Percentiles rank a stretch among this genome's conserved stretches.
phyloP scores from a whole-genome alignment of 2,329 filamentous ascomycete genomes.

The Berkeleyomyces basicola region DNA sequence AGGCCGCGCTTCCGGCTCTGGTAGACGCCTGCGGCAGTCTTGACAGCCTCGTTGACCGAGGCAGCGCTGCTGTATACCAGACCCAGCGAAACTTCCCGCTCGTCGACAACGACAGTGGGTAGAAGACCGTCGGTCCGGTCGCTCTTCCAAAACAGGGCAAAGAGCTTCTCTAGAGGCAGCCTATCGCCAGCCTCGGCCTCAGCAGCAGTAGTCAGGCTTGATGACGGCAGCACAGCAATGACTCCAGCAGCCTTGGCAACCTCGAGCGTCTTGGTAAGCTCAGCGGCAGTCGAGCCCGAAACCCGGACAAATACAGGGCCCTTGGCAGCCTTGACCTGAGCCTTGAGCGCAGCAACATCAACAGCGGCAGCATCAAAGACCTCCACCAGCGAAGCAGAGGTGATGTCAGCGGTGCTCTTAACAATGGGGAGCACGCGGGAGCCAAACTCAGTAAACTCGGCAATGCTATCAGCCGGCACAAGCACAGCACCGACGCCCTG shows the following conservation, averaged over 20 bases:
- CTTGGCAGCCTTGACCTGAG: slow-evolving; percentile 29
- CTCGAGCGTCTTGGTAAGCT: slow-evolving; percentile 22
- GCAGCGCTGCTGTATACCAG: slow-evolving; percentile 89
- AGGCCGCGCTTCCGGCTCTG: slow-evolving; percentile 89
- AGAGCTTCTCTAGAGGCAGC: slow-evolving; percentile 52
- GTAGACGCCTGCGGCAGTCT: slow-evolving; percentile 69
- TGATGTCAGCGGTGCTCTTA: slow-evolving; percentile 28
- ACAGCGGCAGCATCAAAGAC: slow-evolving; percentile 30
- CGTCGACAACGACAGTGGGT: slow-evolving; percentile 81
- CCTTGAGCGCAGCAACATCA: slow-evolving; percentile 28
- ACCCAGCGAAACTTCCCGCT: slow-evolving; percentile 67
- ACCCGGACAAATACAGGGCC: slow-evolving; percentile 36
- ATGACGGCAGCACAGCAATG: slow-evolving; percentile 60
- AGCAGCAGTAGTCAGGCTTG: slow-evolving; percentile 50
- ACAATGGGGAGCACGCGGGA: slow-evolving; percentile 38
- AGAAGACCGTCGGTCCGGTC: slow-evolving; percentile 74
- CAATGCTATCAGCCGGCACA: slow-evolving; percentile 53
- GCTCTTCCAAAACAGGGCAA: slow-evolving; percentile 60
- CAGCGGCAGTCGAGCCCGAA: slow-evolving; percentile 27
- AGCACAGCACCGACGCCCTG: slow-evolving; percentile 74
- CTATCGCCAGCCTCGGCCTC: slow-evolving; percentile 32
- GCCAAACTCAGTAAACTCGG: slow-evolving; percentile 37
- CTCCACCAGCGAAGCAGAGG: slow-evolving; percentile 36
- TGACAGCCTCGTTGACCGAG: slow-evolving; percentile 73
- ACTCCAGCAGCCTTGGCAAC: slow-evolving; percentile 34